Evolutionary conservation across 2,329 filamentous ascomycete species (phyloP).

Genomic region (Calonectria honghensis): DNA sequence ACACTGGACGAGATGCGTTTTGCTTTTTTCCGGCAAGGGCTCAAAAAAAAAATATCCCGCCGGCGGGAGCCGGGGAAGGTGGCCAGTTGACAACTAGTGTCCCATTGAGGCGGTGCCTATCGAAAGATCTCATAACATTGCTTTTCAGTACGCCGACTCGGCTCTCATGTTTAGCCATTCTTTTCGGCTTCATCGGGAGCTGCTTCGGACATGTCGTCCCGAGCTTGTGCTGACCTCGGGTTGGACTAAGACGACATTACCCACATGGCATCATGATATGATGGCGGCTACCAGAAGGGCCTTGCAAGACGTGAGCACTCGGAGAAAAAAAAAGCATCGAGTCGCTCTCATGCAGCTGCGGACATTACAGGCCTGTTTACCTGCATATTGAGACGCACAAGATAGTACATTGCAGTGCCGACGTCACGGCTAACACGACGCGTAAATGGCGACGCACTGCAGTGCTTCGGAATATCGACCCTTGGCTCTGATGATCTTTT

Average conservation of each 20-base stretch:
- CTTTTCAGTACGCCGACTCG: neutral
- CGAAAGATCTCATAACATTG: slow-evolving; percentile 4
- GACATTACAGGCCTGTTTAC: slow-evolving; percentile 29
- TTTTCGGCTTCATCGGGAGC: slow-evolving; percentile 35
- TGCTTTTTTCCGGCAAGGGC: slow-evolving; percentile 37
- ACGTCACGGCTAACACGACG: slow-evolving; percentile 25
- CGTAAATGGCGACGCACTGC: slow-evolving; percentile 34
- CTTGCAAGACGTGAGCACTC: neutral
- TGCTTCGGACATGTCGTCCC: slow-evolving; percentile 17
- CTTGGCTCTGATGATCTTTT: slow-evolving; percentile 35
- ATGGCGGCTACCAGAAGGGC: slow-evolving; percentile 3
- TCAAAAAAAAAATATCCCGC: slow-evolving; percentile 28
- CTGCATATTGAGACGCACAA: slow-evolving; percentile 28
- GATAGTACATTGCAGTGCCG: slow-evolving; percentile 26
- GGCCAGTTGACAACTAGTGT: slow-evolving; percentile 22
- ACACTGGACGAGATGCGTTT: slow-evolving; percentile 28
- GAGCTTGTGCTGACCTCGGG: slow-evolving; percentile 30
- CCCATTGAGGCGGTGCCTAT: slow-evolving; percentile 6
- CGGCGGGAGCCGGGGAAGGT: slow-evolving; percentile 17
- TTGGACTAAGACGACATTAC: slow-evolving; percentile 16
- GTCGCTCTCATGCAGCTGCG: slow-evolving; percentile 23
- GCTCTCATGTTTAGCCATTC: neutral
- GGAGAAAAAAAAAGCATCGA: slow-evolving; percentile 8
- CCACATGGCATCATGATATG: slow-evolving; percentile 20
- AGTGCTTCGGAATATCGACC: slow-evolving; percentile 16